Evolutionary conservation across 208 protist species (phyloP).

Genomic region (Trypanosoma avium): DNA sequence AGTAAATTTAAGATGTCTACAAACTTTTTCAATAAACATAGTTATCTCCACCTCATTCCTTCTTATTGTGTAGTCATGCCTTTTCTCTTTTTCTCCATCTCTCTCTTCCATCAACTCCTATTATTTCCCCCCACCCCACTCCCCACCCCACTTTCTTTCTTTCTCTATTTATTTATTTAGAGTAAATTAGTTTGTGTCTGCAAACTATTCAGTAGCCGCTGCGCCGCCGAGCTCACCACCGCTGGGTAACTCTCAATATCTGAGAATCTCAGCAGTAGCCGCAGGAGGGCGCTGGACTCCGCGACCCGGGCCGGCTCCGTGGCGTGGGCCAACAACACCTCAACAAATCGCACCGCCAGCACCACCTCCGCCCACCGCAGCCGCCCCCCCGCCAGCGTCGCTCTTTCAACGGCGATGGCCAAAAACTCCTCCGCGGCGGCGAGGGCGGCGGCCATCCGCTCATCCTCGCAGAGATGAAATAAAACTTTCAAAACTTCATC

Average conservation of each 20-base stretch:
- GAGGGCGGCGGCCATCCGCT: slow-evolving; percentile 39
- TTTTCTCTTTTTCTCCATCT: too few relatives aligned
- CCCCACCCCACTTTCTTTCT: neutral
- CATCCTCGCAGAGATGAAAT: slow-evolving; percentile 40
- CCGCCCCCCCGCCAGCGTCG: slow-evolving; percentile 11
- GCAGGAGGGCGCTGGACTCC: slow-evolving; percentile 19
- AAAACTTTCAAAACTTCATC: slow-evolving; percentile 39
- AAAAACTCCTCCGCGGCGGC: slow-evolving; percentile 39
- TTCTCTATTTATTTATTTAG: slow-evolving; percentile 2
- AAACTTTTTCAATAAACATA: too few relatives aligned
- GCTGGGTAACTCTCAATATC: slow-evolving; percentile 1
- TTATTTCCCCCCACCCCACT: neutral
- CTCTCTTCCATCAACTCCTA: neutral
- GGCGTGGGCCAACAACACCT: slow-evolving; percentile 24
- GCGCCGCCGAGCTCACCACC: slow-evolving; percentile 9
- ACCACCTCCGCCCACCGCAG: slow-evolving; percentile 21
- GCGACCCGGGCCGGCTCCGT: slow-evolving; percentile 17
- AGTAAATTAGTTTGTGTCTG: slow-evolving; percentile 27
- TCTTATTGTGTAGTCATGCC: too few relatives aligned
- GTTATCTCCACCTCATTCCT: too few relatives aligned
- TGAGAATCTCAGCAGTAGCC: slow-evolving; percentile 15
- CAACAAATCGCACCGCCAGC: slow-evolving; percentile 24
- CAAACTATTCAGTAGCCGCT: slow-evolving; percentile 26
- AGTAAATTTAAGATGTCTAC: too few relatives aligned
- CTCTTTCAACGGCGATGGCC: slow-evolving; percentile 30